phyloP scores from a whole-genome alignment of 495 filamentous ascomycete genomes.

The Penicillium alfredii region DNA sequence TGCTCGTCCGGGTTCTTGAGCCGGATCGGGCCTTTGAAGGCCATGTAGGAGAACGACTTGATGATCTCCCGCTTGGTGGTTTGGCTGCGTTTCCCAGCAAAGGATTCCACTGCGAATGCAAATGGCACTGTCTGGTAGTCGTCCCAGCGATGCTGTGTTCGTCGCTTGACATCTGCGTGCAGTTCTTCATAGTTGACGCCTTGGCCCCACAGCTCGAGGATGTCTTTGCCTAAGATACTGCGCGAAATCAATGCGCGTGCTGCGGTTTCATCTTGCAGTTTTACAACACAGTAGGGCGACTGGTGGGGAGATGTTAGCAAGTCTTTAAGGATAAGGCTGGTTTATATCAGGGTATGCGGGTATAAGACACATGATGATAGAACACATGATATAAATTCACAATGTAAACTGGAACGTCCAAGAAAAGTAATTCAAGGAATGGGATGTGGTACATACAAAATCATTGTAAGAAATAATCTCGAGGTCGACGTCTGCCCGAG shows the following conservation, averaged over 20 bases:
- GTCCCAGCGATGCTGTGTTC: constrained; percentile 59
- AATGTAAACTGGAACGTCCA: neutral
- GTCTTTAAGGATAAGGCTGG: too few species aligned
- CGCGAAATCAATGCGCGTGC: constrained; percentile 64
- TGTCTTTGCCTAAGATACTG: constrained; percentile 70
- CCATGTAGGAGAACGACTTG: constrained; percentile 71
- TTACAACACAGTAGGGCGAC: constrained; percentile 84
- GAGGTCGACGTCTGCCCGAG: constrained; percentile 59
- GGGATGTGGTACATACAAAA: constrained; percentile 49
- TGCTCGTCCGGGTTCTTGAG: constrained; percentile 66
- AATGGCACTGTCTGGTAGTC: constrained; percentile 60
- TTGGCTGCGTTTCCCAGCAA: constrained; percentile 58
- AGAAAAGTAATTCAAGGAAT: constrained; percentile 4
- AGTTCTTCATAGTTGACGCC: constrained; percentile 62
- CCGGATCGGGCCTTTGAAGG: constrained; percentile 67
- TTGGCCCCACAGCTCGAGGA: constrained; percentile 85
- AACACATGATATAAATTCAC: too few species aligned
- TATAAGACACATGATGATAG: too few species aligned
- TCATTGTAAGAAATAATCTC: constrained; percentile 66
- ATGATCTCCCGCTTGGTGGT: constrained; percentile 62
- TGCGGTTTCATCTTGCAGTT: constrained; percentile 56
- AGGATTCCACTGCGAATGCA: constrained; percentile 75
- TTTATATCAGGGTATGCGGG: too few species aligned
- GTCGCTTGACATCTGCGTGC: constrained; percentile 54
- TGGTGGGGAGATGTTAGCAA: constrained; percentile 28